Evolutionary conservation across 2,329 filamentous ascomycete species (phyloP).

Genomic region (Paracamarosporium sp.): DNA sequence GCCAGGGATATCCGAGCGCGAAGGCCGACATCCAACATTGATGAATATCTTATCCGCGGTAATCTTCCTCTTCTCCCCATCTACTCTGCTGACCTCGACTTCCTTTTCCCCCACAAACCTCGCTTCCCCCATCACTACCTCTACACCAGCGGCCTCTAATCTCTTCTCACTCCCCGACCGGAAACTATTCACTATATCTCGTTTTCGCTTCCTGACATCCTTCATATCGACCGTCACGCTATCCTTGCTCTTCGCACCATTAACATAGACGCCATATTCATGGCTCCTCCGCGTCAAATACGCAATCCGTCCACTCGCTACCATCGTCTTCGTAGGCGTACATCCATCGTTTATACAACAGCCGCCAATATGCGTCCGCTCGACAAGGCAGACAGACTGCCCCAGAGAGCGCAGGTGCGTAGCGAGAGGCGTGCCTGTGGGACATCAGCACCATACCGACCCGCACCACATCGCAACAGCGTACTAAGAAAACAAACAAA

Average conservation of each 20-base stretch:
- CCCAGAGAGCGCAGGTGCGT: slow-evolving; percentile 55
- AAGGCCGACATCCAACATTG: slow-evolving; percentile 55
- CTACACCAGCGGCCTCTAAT: slow-evolving; percentile 50
- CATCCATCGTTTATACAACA: slow-evolving; percentile 64
- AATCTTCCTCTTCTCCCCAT: slow-evolving; percentile 39
- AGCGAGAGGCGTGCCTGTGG: slow-evolving; percentile 53
- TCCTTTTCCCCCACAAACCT: slow-evolving; percentile 52
- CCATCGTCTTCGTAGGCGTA: slow-evolving; percentile 65
- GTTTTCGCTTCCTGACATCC: slow-evolving; percentile 59
- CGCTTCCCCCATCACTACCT: slow-evolving; percentile 56
- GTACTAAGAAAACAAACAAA: too few relatives aligned
- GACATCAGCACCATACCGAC: too few relatives aligned
- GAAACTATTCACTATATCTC: slow-evolving; percentile 61
- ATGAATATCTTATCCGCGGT: slow-evolving; percentile 53
- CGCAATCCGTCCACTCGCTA: slow-evolving; percentile 59
- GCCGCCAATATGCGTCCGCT: slow-evolving; percentile 59
- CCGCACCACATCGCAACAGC: too few relatives aligned
- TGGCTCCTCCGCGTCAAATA: slow-evolving; percentile 51
- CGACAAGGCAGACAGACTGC: slow-evolving; percentile 56
- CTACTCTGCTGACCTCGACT: slow-evolving; percentile 35
- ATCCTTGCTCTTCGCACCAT: slow-evolving; percentile 4
- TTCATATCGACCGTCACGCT: slow-evolving; percentile 54
- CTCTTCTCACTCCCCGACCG: slow-evolving; percentile 56
- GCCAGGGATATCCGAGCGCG: slow-evolving; percentile 47
- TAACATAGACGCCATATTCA: slow-evolving; percentile 57